Percentiles rank a stretch among this genome's conserved stretches.
Evolutionary conservation across 129 eudicot genomes (phyloP).

Genomic region (Chrysanthemum lavandulifolium): DNA sequence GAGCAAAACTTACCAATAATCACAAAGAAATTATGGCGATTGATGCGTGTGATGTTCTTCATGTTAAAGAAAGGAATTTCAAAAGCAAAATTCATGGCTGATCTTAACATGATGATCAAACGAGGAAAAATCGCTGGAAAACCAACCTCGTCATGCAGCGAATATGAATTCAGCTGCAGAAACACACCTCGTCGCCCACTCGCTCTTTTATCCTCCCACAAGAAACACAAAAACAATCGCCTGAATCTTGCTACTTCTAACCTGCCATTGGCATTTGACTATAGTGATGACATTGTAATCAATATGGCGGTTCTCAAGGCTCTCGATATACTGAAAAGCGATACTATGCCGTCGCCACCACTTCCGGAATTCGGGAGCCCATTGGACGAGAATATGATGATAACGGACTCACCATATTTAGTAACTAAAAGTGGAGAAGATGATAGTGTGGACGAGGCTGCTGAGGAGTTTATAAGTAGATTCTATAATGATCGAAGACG

Average conservation of each 20-base stretch:
- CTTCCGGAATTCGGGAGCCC: too few species aligned
- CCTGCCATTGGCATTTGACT: conserved; percentile 4
- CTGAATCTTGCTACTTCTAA: neutral
- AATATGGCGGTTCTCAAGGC: conserved; percentile 25
- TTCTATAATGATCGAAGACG: conserved; percentile 40
- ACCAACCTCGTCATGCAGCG: neutral
- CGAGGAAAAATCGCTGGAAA: conserved; percentile 66
- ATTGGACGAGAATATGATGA: conserved; percentile 8
- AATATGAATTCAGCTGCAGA: conserved; percentile 13
- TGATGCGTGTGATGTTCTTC: conserved; percentile 42
- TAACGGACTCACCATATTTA: conserved; percentile 36
- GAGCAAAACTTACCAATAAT: conserved; percentile 41
- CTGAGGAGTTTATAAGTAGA: conserved; percentile 50
- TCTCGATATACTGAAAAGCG: conserved; percentile 19
- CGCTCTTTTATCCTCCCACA: neutral
- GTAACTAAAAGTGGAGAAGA: conserved; percentile 14
- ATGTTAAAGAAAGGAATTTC: conserved; percentile 49
- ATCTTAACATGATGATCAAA: conserved; percentile 48
- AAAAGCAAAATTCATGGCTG: conserved; percentile 40
- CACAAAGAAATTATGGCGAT: conserved; percentile 51
- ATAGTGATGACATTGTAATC: conserved; percentile 15
- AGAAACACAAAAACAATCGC: conserved; percentile 11
- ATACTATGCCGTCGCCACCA: neutral
- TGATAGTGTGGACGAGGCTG: conserved; percentile 45
- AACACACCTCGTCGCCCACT: neutral